These are phyloP conservation scores for Rhododendron williamsianum DNA, from an alignment of 148 eudicot genomes.

Conservation along the genomic window DNA sequence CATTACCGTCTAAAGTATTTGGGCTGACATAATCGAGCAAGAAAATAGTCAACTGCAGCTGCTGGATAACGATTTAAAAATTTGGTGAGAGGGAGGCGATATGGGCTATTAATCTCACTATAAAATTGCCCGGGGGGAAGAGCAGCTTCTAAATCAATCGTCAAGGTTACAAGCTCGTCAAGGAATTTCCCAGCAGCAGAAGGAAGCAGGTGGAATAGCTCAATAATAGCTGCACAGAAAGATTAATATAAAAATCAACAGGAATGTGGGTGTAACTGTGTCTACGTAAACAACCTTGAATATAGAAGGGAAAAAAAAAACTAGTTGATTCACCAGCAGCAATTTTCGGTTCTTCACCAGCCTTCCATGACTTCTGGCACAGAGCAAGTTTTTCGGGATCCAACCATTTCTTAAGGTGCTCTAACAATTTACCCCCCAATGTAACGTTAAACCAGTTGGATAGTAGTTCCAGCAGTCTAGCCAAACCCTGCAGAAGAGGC, in stretches of 20 bases:
- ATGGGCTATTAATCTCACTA: conserved; percentile 97
- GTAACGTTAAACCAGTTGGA: conserved; percentile 98
- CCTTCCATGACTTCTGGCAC: conserved; percentile 89
- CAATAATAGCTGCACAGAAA: conserved; percentile 79
- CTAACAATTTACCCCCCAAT: conserved; percentile 85
- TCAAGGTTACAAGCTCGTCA: conserved; percentile 91
- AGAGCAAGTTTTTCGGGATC: conserved; percentile 97
- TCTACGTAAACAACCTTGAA: neutral
- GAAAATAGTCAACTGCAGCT: conserved; percentile 89
- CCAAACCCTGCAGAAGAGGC: conserved; percentile 97
- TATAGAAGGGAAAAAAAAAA: neutral
- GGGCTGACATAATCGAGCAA: conserved; percentile 79
- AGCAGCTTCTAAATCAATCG: conserved; percentile 92
- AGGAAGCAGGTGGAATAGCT: conserved; percentile 94
- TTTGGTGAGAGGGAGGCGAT: conserved; percentile 90
- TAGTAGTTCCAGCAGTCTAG: conserved; percentile 88
- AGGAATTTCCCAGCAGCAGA: conserved; percentile 93
- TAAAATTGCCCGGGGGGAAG: conserved; percentile 88
- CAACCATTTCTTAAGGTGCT: conserved; percentile 93
- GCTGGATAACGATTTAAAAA: conserved; percentile 82
- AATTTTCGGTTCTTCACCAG: conserved; percentile 97
- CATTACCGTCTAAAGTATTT: conserved; percentile 83
- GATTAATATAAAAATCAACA: conserved; percentile 1
- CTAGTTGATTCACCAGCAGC: conserved; percentile 66
- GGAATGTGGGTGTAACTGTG: neutral